A percentile compares a stretch with the other conserved stretches of the same genome.
phyloP scores from a whole-genome alignment of 495 filamentous ascomycete species.

The Aspergillus indologenus region DNA sequence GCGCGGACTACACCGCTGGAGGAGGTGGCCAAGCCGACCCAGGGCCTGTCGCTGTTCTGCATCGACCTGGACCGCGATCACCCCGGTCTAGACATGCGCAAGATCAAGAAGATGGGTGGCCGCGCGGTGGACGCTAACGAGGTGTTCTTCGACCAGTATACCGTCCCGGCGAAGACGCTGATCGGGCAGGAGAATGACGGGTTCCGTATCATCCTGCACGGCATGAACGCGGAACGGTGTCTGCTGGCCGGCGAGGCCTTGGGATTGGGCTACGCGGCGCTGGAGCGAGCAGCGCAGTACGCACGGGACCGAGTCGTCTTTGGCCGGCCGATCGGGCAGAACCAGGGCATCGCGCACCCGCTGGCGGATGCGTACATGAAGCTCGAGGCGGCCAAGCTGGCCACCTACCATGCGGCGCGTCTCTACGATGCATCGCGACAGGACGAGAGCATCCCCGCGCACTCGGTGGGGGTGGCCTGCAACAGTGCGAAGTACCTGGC shows the following conservation, averaged over 20 bases:
- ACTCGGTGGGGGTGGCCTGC: constrained; percentile 66
- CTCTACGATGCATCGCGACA: constrained; percentile 60
- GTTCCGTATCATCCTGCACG: constrained; percentile 75
- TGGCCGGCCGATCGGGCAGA: constrained; percentile 66
- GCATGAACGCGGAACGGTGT: constrained; percentile 81
- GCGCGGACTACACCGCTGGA: constrained; percentile 69
- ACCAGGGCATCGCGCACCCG: constrained; percentile 73
- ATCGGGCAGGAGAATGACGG: constrained; percentile 70
- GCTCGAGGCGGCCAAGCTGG: constrained; percentile 73
- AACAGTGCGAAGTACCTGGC: constrained; percentile 79
- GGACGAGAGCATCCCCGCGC: constrained; percentile 55
- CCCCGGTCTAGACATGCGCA: constrained; percentile 58
- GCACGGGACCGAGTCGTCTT: constrained; percentile 69
- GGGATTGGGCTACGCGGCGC: constrained; percentile 70
- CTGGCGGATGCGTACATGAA: constrained; percentile 73
- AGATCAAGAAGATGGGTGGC: constrained; percentile 80
- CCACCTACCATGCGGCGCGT: constrained; percentile 73
- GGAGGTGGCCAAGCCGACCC: constrained; percentile 59
- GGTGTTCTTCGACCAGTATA: constrained; percentile 77
- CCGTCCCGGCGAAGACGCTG: constrained; percentile 55
- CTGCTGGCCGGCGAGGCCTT: constrained; percentile 75
- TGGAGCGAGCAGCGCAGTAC: constrained; percentile 62
- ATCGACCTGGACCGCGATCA: constrained; percentile 62
- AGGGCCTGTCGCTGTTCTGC: constrained; percentile 74
- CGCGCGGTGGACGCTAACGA: constrained; percentile 79